Conservation (phyloP, 495 filamentous ascomycete species). For the Hypoxylon subgilvum region DNA sequence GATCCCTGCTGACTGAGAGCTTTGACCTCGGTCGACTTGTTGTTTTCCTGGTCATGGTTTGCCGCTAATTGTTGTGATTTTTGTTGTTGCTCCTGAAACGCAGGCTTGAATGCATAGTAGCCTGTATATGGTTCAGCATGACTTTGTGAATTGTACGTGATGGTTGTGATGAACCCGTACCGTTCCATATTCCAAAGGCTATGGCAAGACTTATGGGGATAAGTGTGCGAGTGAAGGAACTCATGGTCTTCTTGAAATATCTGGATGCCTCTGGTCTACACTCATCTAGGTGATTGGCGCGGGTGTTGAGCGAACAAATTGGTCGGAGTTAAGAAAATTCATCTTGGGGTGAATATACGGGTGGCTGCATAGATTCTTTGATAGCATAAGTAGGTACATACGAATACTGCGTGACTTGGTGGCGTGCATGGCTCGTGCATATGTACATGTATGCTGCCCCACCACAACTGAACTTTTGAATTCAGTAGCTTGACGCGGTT, state of each 20-base stretch:
- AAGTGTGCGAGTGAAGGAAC: slow-evolving; percentile 31
- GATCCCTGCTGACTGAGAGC: slow-evolving; percentile 8
- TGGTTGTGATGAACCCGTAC: slow-evolving; percentile 34
- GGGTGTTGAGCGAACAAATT: neutral
- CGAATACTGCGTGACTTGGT: too few relatives aligned
- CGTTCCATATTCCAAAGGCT: slow-evolving; percentile 41
- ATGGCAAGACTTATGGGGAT: slow-evolving; percentile 37
- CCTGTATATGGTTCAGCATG: slow-evolving; percentile 42
- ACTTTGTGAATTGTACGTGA: slow-evolving; percentile 31
- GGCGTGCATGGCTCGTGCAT: too few relatives aligned
- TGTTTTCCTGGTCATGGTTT: slow-evolving; percentile 14
- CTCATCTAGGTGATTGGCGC: too few relatives aligned
- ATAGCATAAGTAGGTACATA: too few relatives aligned
- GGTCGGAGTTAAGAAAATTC: too few relatives aligned
- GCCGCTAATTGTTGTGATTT: slow-evolving; percentile 22
- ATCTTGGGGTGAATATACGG: too few relatives aligned
- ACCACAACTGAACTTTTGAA: too few relatives aligned
- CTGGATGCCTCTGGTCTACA: too few relatives aligned
- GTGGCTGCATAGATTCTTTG: too few relatives aligned
- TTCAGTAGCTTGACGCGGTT: too few relatives aligned
- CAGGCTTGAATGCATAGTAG: slow-evolving; percentile 51
- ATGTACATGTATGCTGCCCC: too few relatives aligned
- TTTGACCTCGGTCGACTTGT: neutral
- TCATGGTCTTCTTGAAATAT: slow-evolving; percentile 23
- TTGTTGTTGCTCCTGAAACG: slow-evolving; percentile 46